Evolutionary conservation across 2,329 filamentous ascomycete species (phyloP), one percentile per base, ranked within the genome.

Genomic region (Alternaria dauci): DNA sequence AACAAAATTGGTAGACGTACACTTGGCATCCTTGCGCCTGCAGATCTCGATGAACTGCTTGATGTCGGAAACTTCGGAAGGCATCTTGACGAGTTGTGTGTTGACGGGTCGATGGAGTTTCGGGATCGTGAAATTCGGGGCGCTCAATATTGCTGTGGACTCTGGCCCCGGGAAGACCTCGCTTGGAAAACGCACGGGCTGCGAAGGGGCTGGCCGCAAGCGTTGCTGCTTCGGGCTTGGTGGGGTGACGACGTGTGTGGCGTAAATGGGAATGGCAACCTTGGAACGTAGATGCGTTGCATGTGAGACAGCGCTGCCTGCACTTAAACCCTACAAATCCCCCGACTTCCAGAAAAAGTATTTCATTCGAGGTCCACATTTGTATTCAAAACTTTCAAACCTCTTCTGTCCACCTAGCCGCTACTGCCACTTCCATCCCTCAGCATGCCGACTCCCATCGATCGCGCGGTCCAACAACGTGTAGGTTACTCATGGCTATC

Each of bases 31-130:
- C 88, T 97, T 96, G 84, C 95, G 92, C 85, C 94, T 91, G 90
- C 92, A 97, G 89, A 99, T 97, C 91, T 98, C 95, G 84, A 99
- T 96, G 92, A 99, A 99, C 89, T 97, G 83, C 82, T 99, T 98
- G 89, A 98, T 98, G 83, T 98, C 95, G 82, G 89, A 92, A 84
- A 97, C 91, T 92, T 98, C 93, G 81, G 89, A 88, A 90, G 95
- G 94, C 95, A 99, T 99, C 84, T 86, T 96, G 92, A 84, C 85
- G 84, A 86, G 47, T 42, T 55, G 62, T 82, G 72, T 80, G 68
- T 65, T 69, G 67, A 64, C 63, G 61, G 65, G 62, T 63, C 57
- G 64, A 67, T 59, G 56, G 51, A 58, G 51, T 55, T 55, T 64
- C 61, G 60, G 66, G 66, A 66, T 71, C 71, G 70, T 68, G 63